phyloP scores from a whole-genome alignment of 176 grass and related monocot species.

The Guadua angustifolia region DNA sequence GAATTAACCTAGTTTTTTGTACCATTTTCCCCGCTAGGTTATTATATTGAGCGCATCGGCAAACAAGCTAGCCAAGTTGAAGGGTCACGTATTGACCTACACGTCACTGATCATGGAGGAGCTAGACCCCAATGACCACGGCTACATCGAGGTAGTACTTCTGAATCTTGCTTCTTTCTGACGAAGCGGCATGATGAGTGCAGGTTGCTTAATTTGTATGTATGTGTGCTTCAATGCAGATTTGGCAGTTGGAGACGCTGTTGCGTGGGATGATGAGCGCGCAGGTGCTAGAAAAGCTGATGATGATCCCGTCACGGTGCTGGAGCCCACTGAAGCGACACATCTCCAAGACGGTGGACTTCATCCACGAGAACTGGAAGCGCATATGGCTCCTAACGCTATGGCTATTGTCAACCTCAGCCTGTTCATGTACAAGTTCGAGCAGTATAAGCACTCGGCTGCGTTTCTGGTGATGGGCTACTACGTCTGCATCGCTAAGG shows the following conservation, averaged over 20 bases:
- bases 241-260: slow-evolving; percentile 92
- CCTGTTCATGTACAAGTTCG: slow-evolving; percentile 82
- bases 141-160: slow-evolving; percentile 81
- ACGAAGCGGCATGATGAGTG: not conserved
- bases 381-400: slow-evolving; percentile 85
- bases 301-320: slow-evolving; percentile 81
- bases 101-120: slow-evolving; percentile 95
- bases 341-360: slow-evolving; percentile 68
- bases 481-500: slow-evolving; percentile 90
- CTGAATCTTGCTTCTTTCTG: not conserved
- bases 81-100: slow-evolving; percentile 81
- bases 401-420: slow-evolving; percentile 66
- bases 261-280: slow-evolving; percentile 80
- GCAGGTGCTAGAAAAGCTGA: slow-evolving; percentile 66
- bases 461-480: slow-evolving; percentile 93
- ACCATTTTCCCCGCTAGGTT: slow-evolving; percentile 51
- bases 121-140: slow-evolving; percentile 77
- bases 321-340: slow-evolving; percentile 64
- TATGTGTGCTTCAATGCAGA: slow-evolving; percentile 42
- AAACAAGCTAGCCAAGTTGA: slow-evolving; percentile 88
- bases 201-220: not conserved
- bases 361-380: slow-evolving; percentile 92
- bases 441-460: slow-evolving; percentile 70
- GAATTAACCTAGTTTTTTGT: not conserved
- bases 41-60: slow-evolving; percentile 90